Evolutionary conservation across 108 stramenopile genomes (phyloP), one percentile per base, ranked within the genome.

Genomic region (Skeletonema menzelii): DNA sequence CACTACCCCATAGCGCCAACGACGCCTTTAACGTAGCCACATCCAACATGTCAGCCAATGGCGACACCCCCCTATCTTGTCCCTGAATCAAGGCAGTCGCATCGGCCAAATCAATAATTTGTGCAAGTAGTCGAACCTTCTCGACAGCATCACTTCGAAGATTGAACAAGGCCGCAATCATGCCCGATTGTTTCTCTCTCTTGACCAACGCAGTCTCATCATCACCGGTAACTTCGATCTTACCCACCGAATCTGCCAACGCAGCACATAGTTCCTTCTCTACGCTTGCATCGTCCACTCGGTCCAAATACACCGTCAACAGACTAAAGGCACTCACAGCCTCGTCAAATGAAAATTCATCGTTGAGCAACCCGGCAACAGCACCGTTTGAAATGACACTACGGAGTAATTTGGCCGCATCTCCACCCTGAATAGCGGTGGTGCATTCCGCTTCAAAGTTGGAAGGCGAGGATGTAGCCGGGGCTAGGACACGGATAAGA

Each of bases 81-180:
- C 76, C 79, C 56, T 73, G 65, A n/a, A 72, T 35, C 59, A 82
- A 67, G 5, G 76, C 37, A 0, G 56, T 14, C 1, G 40, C 68
- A 61, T 77, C 84, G 7, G 89, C 88, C 27, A 91, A 53, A 38
- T 65, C 59, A 24, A 92, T 82, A 80, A 94, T 89, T 62, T 72
- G 72, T 24, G 82, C 64, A 19, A 94, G 72, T 0, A 94, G 59
- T 5, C 66, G 40, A 12, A 77, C 69, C 69, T 92, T 92, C 63
- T 94, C 91, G 6, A 65, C 27, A 22, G 76, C 77, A 53, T 85
- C 80, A 5, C 80, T 75, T 56, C 93, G 79, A 70, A 92, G 84
- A 77, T 94, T 94, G 82, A 90, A 94, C 26, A 94, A 59, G 5
- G 88, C 80, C 26, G 75, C 72, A 49, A 70, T 42, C 67, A 77